Conservation (phyloP, 1,139 yeast species). For the Protomyces arabidopsidicola region DNA sequence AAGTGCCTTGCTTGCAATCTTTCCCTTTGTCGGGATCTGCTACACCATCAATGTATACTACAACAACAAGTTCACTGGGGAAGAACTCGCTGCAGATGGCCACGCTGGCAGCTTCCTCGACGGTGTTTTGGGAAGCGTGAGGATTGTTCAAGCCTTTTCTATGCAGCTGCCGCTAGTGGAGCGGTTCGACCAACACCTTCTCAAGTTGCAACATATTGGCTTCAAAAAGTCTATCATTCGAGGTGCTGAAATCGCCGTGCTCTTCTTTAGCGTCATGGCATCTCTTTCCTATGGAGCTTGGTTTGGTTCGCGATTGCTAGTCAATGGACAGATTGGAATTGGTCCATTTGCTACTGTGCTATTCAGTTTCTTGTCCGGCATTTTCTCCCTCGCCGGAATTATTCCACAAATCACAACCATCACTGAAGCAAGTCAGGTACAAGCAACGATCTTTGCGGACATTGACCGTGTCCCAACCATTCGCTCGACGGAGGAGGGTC, state of each 20-base stretch:
- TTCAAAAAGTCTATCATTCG: constrained; percentile 39
- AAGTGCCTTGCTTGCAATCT: constrained; percentile 40
- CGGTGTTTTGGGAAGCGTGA: constrained; percentile 44
- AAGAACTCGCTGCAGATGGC: constrained; percentile 39
- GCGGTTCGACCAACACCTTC: constrained; percentile 40
- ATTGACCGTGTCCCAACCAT: constrained; percentile 38
- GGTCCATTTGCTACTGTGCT: constrained; percentile 32
- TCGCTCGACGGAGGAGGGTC: constrained; percentile 8
- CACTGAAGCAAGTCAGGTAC: constrained; percentile 44
- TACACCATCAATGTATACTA: constrained; percentile 34
- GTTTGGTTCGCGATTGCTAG: constrained; percentile 39
- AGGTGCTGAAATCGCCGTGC: constrained; percentile 38
- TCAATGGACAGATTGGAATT: constrained; percentile 26
- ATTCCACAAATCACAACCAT: constrained; percentile 44
- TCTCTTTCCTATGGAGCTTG: constrained; percentile 44
- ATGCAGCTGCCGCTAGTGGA: constrained; percentile 41
- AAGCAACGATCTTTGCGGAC: constrained; percentile 43
- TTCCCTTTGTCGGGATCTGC: constrained; percentile 42
- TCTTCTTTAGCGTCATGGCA: constrained; percentile 33
- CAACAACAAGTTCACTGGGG: constrained; percentile 39
- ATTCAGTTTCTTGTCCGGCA: constrained; percentile 40
- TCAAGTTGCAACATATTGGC: constrained; percentile 36
- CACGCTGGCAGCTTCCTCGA: constrained; percentile 45
- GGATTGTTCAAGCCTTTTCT: constrained; percentile 46
- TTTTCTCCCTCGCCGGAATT: constrained; percentile 43